Percentiles rank a stretch among this genome's conserved stretches.
These are phyloP conservation scores for Microdochium paspali DNA, from an alignment of 2,329 filamentous ascomycete species.

Conservation along the genomic window DNA sequence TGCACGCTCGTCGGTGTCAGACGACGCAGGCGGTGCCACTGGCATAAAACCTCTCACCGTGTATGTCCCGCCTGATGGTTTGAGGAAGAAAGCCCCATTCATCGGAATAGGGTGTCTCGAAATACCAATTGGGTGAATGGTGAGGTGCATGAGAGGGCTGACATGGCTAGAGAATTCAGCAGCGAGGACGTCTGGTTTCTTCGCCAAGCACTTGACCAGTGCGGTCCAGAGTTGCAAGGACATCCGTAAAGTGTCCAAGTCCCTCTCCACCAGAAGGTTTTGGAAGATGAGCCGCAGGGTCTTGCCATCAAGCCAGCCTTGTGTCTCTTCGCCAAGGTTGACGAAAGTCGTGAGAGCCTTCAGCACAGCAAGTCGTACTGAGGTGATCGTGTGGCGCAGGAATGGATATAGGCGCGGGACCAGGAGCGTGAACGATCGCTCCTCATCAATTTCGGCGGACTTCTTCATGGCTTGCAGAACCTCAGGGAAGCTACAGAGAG, in stretches of 20 bases:
- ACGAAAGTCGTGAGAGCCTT: conserved; percentile 91
- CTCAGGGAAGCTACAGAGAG: conserved; percentile 87
- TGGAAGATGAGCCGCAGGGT: conserved; percentile 86
- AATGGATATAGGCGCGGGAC: conserved; percentile 95
- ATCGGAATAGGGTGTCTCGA: conserved; percentile 86
- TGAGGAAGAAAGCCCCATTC: conserved; percentile 82
- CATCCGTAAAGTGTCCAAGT: conserved; percentile 69
- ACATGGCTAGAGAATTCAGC: conserved; percentile 68
- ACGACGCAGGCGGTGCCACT: not conserved
- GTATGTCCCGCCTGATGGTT: conserved; percentile 83
- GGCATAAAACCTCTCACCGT: conserved; percentile 38
- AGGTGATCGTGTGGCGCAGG: conserved; percentile 92
- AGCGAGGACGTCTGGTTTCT: conserved; percentile 54
- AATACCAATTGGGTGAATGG: conserved; percentile 85
- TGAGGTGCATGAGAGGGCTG: conserved; percentile 72
- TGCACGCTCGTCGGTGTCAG: conserved; percentile 44
- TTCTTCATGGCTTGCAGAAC: conserved; percentile 89
- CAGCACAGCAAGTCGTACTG: conserved; percentile 84
- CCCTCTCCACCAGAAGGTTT: conserved; percentile 88
- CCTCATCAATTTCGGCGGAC: conserved; percentile 73
- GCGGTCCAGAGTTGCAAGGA: conserved; percentile 84
- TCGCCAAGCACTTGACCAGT: conserved; percentile 59
- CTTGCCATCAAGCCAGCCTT: conserved; percentile 87
- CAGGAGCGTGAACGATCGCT: conserved; percentile 83
- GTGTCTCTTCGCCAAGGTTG: conserved; percentile 71